These are phyloP conservation scores for Syzygium malaccense DNA, from an alignment of 441 rosid species.

Conservation along the genomic window DNA sequence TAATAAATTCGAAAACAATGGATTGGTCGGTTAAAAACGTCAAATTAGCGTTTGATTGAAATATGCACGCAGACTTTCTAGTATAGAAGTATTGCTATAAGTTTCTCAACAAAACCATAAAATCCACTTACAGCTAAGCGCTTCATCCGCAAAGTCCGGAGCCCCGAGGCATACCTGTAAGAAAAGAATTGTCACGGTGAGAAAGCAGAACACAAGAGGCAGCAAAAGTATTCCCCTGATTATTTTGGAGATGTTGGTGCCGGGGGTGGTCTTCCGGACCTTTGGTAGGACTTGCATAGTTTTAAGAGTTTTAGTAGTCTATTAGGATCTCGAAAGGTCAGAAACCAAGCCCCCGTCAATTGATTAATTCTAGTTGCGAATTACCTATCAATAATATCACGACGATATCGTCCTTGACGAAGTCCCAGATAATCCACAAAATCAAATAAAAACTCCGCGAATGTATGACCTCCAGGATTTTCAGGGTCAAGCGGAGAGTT, in stretches of 20 bases:
- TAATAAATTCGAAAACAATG: fast-evolving
- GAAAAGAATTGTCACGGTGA: neutral
- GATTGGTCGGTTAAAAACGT: neutral
- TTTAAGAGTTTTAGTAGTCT: neutral
- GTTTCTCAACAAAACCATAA: neutral
- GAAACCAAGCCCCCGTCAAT: neutral
- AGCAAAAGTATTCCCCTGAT: neutral
- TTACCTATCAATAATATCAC: neutral
- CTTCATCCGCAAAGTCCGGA: too few species aligned
- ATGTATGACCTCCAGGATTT: neutral
- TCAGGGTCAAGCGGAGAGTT: fast-evolving
- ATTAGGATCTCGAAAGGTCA: neutral
- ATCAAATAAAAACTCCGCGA: fast-evolving
- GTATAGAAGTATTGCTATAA: neutral
- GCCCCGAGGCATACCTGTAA: fast-evolving
- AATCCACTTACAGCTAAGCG: neutral
- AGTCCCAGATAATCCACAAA: fast-evolving
- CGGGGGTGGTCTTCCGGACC: neutral
- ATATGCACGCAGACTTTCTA: neutral
- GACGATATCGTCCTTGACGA: fast-evolving
- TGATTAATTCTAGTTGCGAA: neutral
- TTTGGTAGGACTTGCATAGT: neutral
- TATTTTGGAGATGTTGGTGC: neutral
- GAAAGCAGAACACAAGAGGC: neutral
- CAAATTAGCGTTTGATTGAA: neutral